Conservation (phyloP, 306 rosid genomes). For the Vigna hirtella region DNA sequence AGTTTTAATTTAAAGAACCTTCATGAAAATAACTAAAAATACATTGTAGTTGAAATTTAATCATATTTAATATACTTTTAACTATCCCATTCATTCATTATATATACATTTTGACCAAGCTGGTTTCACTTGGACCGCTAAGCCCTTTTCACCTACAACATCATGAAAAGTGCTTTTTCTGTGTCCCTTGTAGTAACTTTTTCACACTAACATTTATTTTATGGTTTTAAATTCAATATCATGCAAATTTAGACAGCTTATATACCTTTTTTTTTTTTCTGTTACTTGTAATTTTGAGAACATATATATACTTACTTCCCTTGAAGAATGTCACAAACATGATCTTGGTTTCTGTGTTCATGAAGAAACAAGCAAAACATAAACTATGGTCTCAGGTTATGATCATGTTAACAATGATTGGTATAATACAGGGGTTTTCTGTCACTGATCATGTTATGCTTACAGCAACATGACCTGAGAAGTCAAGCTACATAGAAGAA, state of each 20-base stretch:
- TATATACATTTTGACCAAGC: slow-evolving; percentile 13
- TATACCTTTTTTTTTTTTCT: background rate
- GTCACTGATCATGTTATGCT: slow-evolving; percentile 36
- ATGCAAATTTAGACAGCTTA: background rate
- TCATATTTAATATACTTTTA: background rate
- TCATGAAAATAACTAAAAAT: background rate
- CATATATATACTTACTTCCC: background rate
- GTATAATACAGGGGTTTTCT: slow-evolving; percentile 36
- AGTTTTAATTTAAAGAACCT: background rate
- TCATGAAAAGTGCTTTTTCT: slow-evolving; percentile 2
- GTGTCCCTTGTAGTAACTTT: background rate
- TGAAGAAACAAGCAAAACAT: slow-evolving; percentile 30
- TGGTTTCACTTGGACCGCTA: background rate
- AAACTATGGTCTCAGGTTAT: slow-evolving; percentile 20
- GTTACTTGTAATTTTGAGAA: background rate
- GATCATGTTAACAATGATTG: slow-evolving; percentile 43
- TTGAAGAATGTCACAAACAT: slow-evolving; percentile 25
- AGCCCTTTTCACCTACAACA: slow-evolving; percentile 14
- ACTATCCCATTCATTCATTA: background rate
- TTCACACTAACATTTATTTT: background rate
- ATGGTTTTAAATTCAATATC: slow-evolving; percentile 27
- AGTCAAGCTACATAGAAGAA: slow-evolving; percentile 38
- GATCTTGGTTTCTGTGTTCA: background rate
- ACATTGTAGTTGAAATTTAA: background rate
- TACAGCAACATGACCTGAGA: slow-evolving; percentile 29